Conservation (phyloP, 2,329 filamentous ascomycete genomes). For the Nemania bipapillata region DNA sequence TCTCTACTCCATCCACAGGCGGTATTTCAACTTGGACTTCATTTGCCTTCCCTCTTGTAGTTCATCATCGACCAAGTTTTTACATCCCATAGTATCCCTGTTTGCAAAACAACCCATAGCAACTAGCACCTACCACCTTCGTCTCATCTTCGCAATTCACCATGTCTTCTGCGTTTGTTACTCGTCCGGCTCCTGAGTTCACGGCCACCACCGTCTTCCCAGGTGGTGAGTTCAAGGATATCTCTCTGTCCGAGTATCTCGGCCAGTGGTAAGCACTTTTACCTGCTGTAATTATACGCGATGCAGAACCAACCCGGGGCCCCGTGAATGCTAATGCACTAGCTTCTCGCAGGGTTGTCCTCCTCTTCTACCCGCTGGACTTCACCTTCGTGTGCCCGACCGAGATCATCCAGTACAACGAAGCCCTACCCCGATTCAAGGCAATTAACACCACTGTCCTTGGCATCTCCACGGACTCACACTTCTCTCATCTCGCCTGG, state of each 20-base stretch:
- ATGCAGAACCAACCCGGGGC: not conserved
- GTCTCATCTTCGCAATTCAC: conserved; percentile 31
- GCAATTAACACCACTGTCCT: conserved; percentile 69
- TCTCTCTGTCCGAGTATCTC: conserved; percentile 58
- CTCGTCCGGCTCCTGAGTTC: conserved; percentile 62
- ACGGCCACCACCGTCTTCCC: conserved; percentile 62
- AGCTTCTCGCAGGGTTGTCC: conserved; percentile 63
- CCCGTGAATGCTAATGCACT: conserved; percentile 5
- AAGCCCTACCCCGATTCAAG: conserved; percentile 68
- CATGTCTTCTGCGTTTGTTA: conserved; percentile 61
- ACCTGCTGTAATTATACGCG: not conserved
- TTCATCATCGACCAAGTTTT: not conserved
- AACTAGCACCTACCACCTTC: not conserved
- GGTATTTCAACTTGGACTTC: not conserved
- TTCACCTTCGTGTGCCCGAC: conserved; percentile 76
- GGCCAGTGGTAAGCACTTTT: conserved; percentile 58
- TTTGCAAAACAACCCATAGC: not conserved
- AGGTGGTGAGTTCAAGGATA: conserved; percentile 61
- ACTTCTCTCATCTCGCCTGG: conserved; percentile 69
- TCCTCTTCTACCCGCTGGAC: conserved; percentile 74
- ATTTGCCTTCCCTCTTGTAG: not conserved
- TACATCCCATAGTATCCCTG: not conserved
- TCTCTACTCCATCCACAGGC: not conserved
- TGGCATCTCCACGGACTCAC: conserved; percentile 70
- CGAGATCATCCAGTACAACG: conserved; percentile 73